Evolutionary conservation across 2,329 filamentous ascomycete genomes (phyloP), one percentile per base, ranked within the genome.

Genomic region (Cytospora piceicola): DNA sequence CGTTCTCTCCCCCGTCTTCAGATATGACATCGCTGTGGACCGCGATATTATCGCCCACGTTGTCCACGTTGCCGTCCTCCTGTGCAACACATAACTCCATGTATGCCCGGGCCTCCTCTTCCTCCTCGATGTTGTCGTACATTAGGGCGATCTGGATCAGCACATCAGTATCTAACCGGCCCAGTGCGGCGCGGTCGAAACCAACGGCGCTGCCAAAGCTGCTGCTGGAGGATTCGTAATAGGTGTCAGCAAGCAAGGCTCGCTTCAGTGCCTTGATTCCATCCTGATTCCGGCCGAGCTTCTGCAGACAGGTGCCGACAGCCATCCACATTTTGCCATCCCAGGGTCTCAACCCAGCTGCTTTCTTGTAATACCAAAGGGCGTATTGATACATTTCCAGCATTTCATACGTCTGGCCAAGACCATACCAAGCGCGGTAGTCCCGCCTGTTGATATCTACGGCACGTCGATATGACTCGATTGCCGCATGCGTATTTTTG

Each of bases 251-350:
- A 1, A 95, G 86, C 9, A 99, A 81, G 0, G 95, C 95, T 46
- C 95, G 90, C 75, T 99, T 99, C 72, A 97, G 88, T 0, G 95
- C 93, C 73, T 96, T 95, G 77, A 99, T 97, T 34, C 93, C 94
- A 71, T 97, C 94, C n/a, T 89, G 85, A 59, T 92, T 83, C 63
- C 94, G 88, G 61, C 89, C 90, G 84, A 97, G 96, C 75, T 94
- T 94, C 68, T 94, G 90, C 69, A 96, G 89, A 75, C 94, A 97
- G 39, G 91, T 91, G 12, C 92, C 95, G 6, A 99, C 93, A 0
- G 95, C 95, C 81, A 95, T 91, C 95, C 95, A 99, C 92, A 99
- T 96, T 77, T 98, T 98, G 0, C 94, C 92, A 72, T 99, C 95
- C 83, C 94, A 97, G 0, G 94, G 93, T n/a, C 94, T 88, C 1